A percentile compares a stretch with the other conserved stretches of the same genome.
These are phyloP conservation scores for Dalechampia spathulata DNA, from an alignment of 441 rosid genomes.

Conservation along the genomic window DNA sequence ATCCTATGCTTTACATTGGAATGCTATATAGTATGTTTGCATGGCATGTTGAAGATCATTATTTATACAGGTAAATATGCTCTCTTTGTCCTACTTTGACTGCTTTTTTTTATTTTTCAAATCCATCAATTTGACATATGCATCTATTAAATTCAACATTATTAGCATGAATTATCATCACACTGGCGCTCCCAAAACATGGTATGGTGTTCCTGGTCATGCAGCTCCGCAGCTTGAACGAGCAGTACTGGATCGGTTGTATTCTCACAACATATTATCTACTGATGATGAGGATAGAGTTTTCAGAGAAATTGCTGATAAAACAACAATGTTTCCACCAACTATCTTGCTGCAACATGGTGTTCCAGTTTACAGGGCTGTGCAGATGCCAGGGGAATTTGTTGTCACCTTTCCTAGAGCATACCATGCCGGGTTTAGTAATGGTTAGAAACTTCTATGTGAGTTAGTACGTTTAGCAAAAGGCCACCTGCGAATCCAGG, in stretches of 20 bases:
- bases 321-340: slow-evolving; percentile 46
- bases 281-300: slow-evolving; percentile 26
- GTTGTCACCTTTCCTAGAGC: slow-evolving; percentile 46
- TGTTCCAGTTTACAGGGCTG: slow-evolving; percentile 44
- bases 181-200: slow-evolving; percentile 46
- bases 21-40: slow-evolving; percentile 56
- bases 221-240: slow-evolving; percentile 33
- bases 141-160: neutral
- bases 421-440: slow-evolving; percentile 45
- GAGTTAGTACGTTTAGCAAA: no score
- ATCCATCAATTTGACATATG: neutral
- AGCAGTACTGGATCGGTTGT: slow-evolving; percentile 32
- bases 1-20: slow-evolving; percentile 52
- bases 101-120: neutral
- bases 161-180: slow-evolving; percentile 50
- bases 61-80: slow-evolving; percentile 34
- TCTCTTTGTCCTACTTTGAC: neutral
- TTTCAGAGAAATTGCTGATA: slow-evolving; percentile 25
- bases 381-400: slow-evolving; percentile 46
- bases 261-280: slow-evolving; percentile 15
- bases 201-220: slow-evolving; percentile 45
- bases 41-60: slow-evolving; percentile 59
- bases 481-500: no score
- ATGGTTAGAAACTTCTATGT: slow-evolving; percentile 18
- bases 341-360: slow-evolving; percentile 27